Conservation (phyloP, 331 rosid species). For the Spiraea crenata region DNA sequence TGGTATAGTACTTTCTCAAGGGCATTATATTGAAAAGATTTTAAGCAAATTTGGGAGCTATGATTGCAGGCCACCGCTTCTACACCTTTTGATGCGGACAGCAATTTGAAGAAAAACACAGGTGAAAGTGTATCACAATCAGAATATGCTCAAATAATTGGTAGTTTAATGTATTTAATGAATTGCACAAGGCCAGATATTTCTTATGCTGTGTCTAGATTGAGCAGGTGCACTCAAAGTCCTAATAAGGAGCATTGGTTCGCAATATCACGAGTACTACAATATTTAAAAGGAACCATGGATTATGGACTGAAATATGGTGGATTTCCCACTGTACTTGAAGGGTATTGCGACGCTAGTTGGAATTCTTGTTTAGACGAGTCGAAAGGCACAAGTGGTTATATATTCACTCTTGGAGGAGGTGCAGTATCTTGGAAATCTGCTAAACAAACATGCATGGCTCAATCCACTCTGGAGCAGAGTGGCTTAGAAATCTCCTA, state of each 20-base stretch:
- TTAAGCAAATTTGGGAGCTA: not conserved
- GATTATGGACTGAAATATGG: not conserved
- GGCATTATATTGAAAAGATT: not conserved
- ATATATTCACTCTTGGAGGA: not conserved
- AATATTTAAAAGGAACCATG: slow-evolving; percentile 8
- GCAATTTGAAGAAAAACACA: not conserved
- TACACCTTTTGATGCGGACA: not conserved
- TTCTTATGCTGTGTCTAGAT: not conserved
- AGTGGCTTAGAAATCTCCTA: slow-evolving; percentile 7
- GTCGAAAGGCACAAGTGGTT: not conserved
- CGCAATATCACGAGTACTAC: not conserved
- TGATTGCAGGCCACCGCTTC: not conserved
- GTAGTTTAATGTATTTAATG: slow-evolving; percentile 6
- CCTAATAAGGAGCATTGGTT: not conserved
- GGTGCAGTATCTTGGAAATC: not conserved
- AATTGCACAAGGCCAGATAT: slow-evolving; percentile 10
- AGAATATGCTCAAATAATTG: not conserved
- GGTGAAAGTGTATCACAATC: not conserved
- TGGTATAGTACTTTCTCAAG: not conserved
- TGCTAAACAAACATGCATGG: not conserved
- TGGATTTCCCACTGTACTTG: not conserved
- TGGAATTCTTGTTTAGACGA: not conserved
- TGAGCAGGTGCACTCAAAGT: not conserved
- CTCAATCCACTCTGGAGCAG: not conserved
- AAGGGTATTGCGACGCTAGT: slow-evolving; percentile 8